Base-by-base conservation (phyloP, 352 stramenopile species). In the Phytophthora ohioensis region DNA sequence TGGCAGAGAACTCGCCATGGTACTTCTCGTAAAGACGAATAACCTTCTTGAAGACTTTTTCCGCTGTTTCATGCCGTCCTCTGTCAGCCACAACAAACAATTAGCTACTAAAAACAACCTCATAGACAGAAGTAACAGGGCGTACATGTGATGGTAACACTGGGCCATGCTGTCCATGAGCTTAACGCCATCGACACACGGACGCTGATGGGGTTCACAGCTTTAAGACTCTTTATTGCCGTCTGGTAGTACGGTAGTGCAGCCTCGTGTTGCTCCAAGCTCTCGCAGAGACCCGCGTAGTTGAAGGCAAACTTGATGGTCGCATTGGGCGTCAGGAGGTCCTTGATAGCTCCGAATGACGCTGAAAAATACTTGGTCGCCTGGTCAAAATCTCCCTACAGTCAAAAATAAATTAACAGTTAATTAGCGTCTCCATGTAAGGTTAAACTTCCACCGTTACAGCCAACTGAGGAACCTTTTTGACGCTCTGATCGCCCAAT, bases 91-190 rank as follows among this genome's bases (percentile, higher is more conserved):
- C 21, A 27, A 27, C 21, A 27, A 27, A 27, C 21, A 27, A 27
- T 27, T 27, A 27, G 21, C 21, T 27, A 27, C 1, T 27, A 27
- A 27, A 27, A 27, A 27, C 21, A 27, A 27, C 21, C 1, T 27
- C 21, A 27, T 27, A 27, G 21, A 27, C 21, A 27, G 21, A 27
- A 27, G 21, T 27, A 27, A 27, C 1, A 38, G 34, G 17, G 56
- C 61, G 35, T 69, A 69, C 61, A 45, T 21, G 21, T 51, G 32
- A 13, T 63, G 51, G 52, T 69, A 57, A 27, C 61, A 63, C 17
- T 46, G 21, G 8, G 34, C 61, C 35, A 55, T 69, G 7, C 21
- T 5, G 54, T 63, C 61, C 52, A 69, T 47, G 43, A 69, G n/a
- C 12, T 4, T 34, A 11, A 69, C 15, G 30, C 61, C 52, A 27